phyloP scores from a whole-genome alignment of 192 early-diverging fungal species.

The Backusella macrospora region DNA sequence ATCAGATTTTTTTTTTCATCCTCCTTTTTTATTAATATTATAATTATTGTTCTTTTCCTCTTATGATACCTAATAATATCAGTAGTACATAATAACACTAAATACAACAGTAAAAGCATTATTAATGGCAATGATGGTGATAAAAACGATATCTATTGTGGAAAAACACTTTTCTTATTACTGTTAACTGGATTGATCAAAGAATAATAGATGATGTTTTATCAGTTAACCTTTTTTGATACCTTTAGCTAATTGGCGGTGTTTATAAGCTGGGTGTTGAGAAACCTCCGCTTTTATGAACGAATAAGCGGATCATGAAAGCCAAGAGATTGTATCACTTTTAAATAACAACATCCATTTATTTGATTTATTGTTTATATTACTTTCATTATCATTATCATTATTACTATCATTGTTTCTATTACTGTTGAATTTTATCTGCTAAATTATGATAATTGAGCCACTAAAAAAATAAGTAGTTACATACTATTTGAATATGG shows the following conservation, averaged over 20 bases:
- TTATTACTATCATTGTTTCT: neutral
- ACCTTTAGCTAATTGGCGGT: constrained; percentile 8
- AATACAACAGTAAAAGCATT: too few species aligned
- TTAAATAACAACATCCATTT: constrained; percentile 2
- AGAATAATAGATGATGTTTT: neutral
- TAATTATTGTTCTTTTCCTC: neutral
- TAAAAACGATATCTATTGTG: too few species aligned
- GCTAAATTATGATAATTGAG: neutral
- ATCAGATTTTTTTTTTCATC: neutral
- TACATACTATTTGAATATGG: neutral
- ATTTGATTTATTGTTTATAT: neutral
- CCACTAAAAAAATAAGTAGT: neutral
- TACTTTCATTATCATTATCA: neutral
- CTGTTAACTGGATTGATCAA: neutral
- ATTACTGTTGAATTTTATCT: neutral
- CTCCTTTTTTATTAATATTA: neutral
- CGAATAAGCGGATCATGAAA: neutral
- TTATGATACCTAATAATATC: neutral
- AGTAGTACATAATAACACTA: too few species aligned
- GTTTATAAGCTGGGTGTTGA: neutral
- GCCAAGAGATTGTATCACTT: neutral
- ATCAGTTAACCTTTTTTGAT: constrained; percentile 1
- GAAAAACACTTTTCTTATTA: too few species aligned
- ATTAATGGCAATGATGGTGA: too few species aligned
- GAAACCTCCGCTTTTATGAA: constrained; percentile 9